These are phyloP conservation scores for Phytopythium chamaehyphon DNA, from an alignment of 352 stramenopile species.

Conservation along the genomic window DNA sequence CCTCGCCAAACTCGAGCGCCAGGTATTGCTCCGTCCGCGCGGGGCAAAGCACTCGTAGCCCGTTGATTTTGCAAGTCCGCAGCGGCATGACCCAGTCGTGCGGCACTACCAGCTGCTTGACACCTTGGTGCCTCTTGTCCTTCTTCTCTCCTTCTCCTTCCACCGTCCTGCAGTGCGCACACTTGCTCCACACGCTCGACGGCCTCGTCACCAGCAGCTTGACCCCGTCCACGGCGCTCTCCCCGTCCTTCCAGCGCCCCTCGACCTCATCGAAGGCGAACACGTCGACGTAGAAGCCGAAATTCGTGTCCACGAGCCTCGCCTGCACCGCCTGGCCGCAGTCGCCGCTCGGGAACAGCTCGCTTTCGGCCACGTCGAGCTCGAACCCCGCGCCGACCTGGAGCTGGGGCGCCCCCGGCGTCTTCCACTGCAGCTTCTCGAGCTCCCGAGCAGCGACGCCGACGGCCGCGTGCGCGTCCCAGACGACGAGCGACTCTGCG, in stretches of 20 bases:
- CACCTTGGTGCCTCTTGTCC: constrained; percentile 3
- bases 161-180: constrained; percentile 27
- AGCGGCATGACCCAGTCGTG: constrained; percentile 56
- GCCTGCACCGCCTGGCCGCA: constrained; percentile 20
- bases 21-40: constrained; percentile 38
- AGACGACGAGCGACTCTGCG: constrained; percentile 34
- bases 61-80: constrained; percentile 28
- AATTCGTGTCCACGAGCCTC: constrained; percentile 42
- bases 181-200: constrained; percentile 29
- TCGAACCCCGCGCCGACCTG: constrained; percentile 27
- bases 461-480: constrained; percentile 48
- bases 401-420: not conserved
- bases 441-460: constrained; percentile 25
- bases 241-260: constrained; percentile 24
- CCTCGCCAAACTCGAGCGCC: constrained; percentile 47
- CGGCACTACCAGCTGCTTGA: constrained; percentile 37
- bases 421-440: constrained; percentile 1
- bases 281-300: constrained; percentile 51
- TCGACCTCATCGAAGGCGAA: constrained; percentile 38
- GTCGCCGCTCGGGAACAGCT: constrained; percentile 22
- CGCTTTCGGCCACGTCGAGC: constrained; percentile 40
- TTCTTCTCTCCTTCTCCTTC: constrained; percentile 12
- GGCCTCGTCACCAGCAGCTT: constrained; percentile 32
- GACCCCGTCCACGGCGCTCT: constrained; percentile 8
- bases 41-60: constrained; percentile 45